Evolutionary conservation across 1,139 yeast genomes (phyloP).

Genomic region (Pichia terricola): DNA sequence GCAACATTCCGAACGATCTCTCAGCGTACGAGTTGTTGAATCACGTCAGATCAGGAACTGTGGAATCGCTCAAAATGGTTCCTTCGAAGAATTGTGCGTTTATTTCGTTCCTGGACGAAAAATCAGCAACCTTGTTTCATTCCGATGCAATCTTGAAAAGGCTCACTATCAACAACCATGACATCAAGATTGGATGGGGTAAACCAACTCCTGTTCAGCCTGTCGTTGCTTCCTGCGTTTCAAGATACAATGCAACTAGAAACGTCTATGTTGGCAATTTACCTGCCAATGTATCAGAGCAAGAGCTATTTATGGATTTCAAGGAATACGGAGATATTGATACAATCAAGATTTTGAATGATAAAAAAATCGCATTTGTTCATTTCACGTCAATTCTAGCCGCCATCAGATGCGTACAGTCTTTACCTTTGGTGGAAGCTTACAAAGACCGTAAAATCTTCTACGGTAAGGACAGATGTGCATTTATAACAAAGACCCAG

Average conservation of each 20-base stretch:
- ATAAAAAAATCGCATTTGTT: constrained; percentile 52
- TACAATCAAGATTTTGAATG: constrained; percentile 47
- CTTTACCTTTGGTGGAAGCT: constrained; percentile 44
- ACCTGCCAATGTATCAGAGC: constrained; percentile 37
- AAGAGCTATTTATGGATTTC: constrained; percentile 41
- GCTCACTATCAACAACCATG: constrained; percentile 46
- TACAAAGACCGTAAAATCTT: constrained; percentile 49
- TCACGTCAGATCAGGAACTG: constrained; percentile 84
- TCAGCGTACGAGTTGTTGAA: constrained; percentile 76
- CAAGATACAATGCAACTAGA: constrained; percentile 54
- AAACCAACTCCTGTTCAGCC: constrained; percentile 46
- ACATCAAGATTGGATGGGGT: constrained; percentile 57
- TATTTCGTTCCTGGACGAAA: constrained; percentile 52
- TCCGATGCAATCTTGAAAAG: constrained; percentile 53
- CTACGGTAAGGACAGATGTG: constrained; percentile 59
- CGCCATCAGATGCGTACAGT: constrained; percentile 51
- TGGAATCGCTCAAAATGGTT: constrained; percentile 60
- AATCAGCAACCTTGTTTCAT: constrained; percentile 51
- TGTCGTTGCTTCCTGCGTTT: constrained; percentile 47
- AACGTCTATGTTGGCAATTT: constrained; percentile 53
- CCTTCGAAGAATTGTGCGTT: constrained; percentile 54
- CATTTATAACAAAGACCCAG: constrained; percentile 82
- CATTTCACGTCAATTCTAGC: constrained; percentile 50
- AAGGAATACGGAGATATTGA: constrained; percentile 46
- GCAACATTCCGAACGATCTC: constrained; percentile 77